A percentile compares a stretch with the other conserved stretches of the same genome.
phyloP scores from a whole-genome alignment of 306 rosid genomes.

The Cicer arietinum region DNA sequence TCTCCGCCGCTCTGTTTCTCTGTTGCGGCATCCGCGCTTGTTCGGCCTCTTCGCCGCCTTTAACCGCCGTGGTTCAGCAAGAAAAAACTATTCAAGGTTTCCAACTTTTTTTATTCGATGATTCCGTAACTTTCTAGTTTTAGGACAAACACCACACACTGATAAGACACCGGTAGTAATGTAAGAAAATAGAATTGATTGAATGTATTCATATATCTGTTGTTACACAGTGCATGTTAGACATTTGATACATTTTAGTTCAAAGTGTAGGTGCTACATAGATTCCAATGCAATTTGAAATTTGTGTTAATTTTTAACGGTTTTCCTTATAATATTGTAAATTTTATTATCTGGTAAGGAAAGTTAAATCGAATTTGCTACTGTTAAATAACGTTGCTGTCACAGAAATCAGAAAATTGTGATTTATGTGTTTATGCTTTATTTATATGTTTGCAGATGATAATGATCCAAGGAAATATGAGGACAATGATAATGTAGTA shows the following conservation, averaged over 20 bases:
- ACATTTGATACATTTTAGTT: too few species aligned
- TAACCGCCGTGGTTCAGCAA: slow-evolving; percentile 45
- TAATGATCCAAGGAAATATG: slow-evolving; percentile 45
- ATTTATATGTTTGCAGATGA: slow-evolving; percentile 49
- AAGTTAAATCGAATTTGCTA: background rate
- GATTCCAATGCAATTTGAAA: background rate
- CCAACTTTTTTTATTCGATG: background rate
- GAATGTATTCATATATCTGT: too few species aligned
- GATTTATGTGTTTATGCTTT: slow-evolving; percentile 9
- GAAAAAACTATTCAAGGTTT: slow-evolving; percentile 63
- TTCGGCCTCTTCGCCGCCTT: slow-evolving; percentile 53
- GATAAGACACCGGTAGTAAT: too few species aligned
- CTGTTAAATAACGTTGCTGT: background rate
- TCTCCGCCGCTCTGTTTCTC: slow-evolving; percentile 60
- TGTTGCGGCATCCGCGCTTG: slow-evolving; percentile 59
- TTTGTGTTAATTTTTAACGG: background rate
- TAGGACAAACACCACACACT: too few species aligned
- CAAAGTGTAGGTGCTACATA: background rate
- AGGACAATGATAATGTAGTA: slow-evolving; percentile 39
- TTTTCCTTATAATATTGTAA: slow-evolving; percentile 1
- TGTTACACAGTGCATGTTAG: too few species aligned
- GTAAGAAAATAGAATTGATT: too few species aligned
- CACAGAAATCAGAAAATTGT: background rate
- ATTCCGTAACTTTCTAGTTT: background rate
- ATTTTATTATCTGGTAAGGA: background rate